phyloP scores from a whole-genome alignment of 257 asterid species.

The Capsicum rhomboideum region DNA sequence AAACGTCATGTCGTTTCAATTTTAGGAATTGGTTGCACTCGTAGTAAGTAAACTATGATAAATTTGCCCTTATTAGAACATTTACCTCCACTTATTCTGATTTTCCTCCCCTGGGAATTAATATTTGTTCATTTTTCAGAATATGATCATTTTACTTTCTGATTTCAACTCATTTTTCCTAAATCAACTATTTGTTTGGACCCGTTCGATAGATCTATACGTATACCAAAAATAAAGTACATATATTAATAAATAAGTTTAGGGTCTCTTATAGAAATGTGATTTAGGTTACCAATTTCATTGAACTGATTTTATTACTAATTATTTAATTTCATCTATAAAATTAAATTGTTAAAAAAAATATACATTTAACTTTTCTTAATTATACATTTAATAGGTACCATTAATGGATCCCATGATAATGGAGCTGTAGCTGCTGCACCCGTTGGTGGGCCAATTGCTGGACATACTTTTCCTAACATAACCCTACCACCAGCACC shows the following conservation, averaged over 20 bases:
- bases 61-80: too few relatives aligned
- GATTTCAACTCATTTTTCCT: too few relatives aligned
- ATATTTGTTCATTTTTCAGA: too few relatives aligned
- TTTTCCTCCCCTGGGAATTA: too few relatives aligned
- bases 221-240: not conserved
- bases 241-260: not conserved
- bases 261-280: not conserved
- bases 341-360: too few relatives aligned
- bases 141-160: too few relatives aligned
- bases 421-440: conserved; percentile 19
- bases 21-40: too few relatives aligned
- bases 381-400: not conserved
- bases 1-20: too few relatives aligned
- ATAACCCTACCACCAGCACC: conserved; percentile 18
- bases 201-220: not conserved
- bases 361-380: not conserved
- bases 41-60: too few relatives aligned
- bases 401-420: conserved; percentile 1
- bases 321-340: not conserved
- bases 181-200: not conserved
- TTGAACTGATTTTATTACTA: too few relatives aligned
- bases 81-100: too few relatives aligned
- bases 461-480: conserved; percentile 18
- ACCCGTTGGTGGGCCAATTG: conserved; percentile 48
- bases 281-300: not conserved